A percentile compares a stretch with the other conserved stretches of the same genome.
These are phyloP conservation scores for Diaporthe destruens DNA, from an alignment of 2,329 filamentous ascomycete species.

Conservation along the genomic window DNA sequence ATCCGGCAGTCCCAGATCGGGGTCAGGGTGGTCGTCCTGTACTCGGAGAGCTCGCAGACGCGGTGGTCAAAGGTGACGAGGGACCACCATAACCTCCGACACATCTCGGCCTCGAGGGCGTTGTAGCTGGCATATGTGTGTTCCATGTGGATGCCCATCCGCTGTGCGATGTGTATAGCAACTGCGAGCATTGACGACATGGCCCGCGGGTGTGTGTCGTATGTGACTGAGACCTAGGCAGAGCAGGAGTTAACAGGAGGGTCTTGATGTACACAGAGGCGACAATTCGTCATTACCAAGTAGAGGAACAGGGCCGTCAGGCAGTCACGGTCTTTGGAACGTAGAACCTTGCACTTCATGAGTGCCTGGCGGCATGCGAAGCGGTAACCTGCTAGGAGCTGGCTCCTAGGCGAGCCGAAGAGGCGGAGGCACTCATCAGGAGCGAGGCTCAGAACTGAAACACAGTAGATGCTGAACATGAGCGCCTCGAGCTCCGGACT, in stretches of 20 bases:
- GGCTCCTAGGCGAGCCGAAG: neutral
- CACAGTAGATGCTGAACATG: neutral
- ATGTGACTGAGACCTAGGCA: neutral
- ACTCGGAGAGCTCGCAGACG: conserved; percentile 4
- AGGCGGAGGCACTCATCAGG: neutral
- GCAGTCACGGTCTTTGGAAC: neutral
- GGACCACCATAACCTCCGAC: conserved; percentile 1
- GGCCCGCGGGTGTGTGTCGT: conserved; percentile 1
- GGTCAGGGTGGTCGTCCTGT: neutral
- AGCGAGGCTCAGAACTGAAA: neutral
- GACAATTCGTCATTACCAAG: neutral
- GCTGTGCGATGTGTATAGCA: neutral
- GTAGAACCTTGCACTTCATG: neutral
- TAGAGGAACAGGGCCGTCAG: conserved; percentile 1
- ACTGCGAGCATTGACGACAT: neutral
- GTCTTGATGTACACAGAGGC: too few relatives aligned
- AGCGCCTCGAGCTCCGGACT: neutral
- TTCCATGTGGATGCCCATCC: conserved; percentile 9
- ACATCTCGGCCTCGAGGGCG: neutral
- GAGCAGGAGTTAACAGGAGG: neutral
- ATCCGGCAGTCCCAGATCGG: neutral
- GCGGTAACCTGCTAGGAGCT: neutral
- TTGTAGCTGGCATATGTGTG: neutral
- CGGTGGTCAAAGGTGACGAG: neutral
- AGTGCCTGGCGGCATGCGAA: conserved; percentile 1